Evolutionary conservation across 805 yeast genomes (phyloP), one percentile per base, ranked within the genome.

Genomic region (Nakazawaea peltata): DNA sequence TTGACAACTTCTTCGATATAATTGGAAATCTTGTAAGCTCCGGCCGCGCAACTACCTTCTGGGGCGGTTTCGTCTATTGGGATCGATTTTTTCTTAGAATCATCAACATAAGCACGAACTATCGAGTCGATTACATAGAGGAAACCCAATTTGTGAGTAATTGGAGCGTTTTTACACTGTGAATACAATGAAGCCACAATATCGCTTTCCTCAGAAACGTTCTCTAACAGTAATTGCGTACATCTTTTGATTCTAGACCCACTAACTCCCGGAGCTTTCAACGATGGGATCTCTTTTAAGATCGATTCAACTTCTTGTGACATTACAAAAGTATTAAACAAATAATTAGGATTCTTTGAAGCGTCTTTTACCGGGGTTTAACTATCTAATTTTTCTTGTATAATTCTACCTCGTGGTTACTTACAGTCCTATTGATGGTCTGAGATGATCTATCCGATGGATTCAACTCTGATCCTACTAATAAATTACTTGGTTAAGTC

Each of bases 91-190:
- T 76, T 72, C 45, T 71, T 69, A 37, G 88, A 81, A 49, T 77
- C 81, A 39, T 83, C 95, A 51, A 77, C 74, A 52, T 73, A 84
- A 18, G 81, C 87, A 59, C 97, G 76, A 36, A 84, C 92, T 44
- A 92, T 74, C 18, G 97, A 85, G 59, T 92, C 98, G 42, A 90
- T 77, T 43, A 87, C 88, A 56, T 92, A 92, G 54, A 92, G 64
- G 31, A 86, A 77, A 38, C 97, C 97, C 45, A 92, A 69, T 62
- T 88, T 92, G 60, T 90, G 94, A 32, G 88, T 60, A 16, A 77
- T 67, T 21, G 90, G 82, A 14, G 84, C 73, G 38, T 74, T 71
- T 58, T 76, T 81, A 61, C 88, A 74, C 57, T 81, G 74, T 34
- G 77, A 65, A 50, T 71, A 71, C 45, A 84, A 65, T 43, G 67